phyloP scores from a whole-genome alignment of 1,139 yeast species.

The Meyerozyma athensensis region DNA sequence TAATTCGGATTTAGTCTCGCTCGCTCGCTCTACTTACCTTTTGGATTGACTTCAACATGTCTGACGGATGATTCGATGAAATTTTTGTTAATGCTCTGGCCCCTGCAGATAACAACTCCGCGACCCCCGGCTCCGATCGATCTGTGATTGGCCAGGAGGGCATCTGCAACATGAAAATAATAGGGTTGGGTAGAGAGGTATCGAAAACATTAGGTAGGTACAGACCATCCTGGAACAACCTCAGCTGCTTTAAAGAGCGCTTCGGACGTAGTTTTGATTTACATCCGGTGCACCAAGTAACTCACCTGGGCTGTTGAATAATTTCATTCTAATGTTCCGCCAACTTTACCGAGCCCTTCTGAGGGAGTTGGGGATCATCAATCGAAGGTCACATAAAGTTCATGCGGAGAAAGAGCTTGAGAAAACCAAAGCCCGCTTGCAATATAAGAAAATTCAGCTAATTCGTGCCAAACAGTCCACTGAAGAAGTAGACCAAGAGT shows the following conservation, averaged over 20 bases:
- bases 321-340: neutral
- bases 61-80: constrained; percentile 1
- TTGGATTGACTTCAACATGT: constrained; percentile 3
- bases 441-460: constrained; percentile 51
- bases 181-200: neutral
- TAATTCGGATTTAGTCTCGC: no score
- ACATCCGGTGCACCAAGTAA: neutral
- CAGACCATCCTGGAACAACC: no score
- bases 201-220: no score
- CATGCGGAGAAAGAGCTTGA: constrained; percentile 44
- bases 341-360: constrained; percentile 22
- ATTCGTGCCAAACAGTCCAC: constrained; percentile 37
- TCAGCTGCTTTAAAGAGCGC: no score
- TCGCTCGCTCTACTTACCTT: constrained; percentile 2
- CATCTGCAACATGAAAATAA: neutral
- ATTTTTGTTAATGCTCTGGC: neutral
- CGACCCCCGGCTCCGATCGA: constrained; percentile 3
- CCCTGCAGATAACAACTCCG: constrained; percentile 2
- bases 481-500: constrained; percentile 21
- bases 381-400: constrained; percentile 36
- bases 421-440: constrained; percentile 47
- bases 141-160: constrained; percentile 3
- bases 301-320: no score
- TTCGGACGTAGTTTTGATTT: no score
- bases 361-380: constrained; percentile 43